Base-by-base conservation (phyloP, 2,329 filamentous ascomycete species). In the Calcarisporium arbuscula region DNA sequence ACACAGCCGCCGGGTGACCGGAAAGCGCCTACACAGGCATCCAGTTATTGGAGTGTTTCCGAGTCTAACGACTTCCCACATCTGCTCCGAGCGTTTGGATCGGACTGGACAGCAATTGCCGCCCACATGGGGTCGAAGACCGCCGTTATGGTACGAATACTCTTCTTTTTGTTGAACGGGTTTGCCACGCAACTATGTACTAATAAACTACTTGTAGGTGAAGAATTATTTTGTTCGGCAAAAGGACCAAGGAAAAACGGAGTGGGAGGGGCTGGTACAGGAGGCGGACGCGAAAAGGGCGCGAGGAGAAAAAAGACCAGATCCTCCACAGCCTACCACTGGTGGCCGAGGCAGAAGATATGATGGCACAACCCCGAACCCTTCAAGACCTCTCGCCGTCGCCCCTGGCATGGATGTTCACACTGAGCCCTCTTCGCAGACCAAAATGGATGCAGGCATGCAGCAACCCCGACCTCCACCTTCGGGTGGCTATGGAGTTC, bases 11-110 rank as follows among this genome's bases (percentile, higher is more conserved):
- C 61, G 25, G 55, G 60, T 9, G 72, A 78, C 45, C 70, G 72
- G 28, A 74, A 72, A 39, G 57, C 61, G 8, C 67, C 67, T 16
- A 62, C 63, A 36, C 78, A 80, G 44, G 77, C 82, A 11, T 87
- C 82, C 2, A 90, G 85, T 57, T 92, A 92, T 56, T 92, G 85
- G 85, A 90, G 85, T 49, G 85, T 90, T 16, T 82, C 82, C 2
- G 85, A 92, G 60, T 72, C 82, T 35, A 82, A 72, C 30, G 85
- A 89, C 50, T 92, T 92, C 57, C 79, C 81, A 22, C 73, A 70
- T 36, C 69, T 87, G 38, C 67, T 92, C 30, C 72, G 69, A 32
- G 74, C 85, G 35, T 90, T 87, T 61, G 85, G 85, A 38, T 86
- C 81, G 12, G 84, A 92, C 53, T 92, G 84, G 76, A 65, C 66